A percentile compares a stretch with the other conserved stretches of the same genome.
Evolutionary conservation across 306 rosid genomes (phyloP).

Genomic region (Vachellia pachyceras): DNA sequence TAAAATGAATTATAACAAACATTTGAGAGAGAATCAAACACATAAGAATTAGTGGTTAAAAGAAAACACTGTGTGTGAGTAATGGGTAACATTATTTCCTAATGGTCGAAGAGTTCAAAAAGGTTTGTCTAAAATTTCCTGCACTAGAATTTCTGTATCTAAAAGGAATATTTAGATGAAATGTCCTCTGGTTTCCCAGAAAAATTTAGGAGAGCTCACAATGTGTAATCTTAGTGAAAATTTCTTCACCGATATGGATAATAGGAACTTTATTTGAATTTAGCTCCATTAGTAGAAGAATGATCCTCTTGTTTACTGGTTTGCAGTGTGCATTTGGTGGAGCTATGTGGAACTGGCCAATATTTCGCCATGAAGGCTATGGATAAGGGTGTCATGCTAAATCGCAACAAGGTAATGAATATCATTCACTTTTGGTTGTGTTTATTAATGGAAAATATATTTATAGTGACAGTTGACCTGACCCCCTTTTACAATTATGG

Average conservation of each 20-base stretch:
- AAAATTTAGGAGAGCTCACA: too few species aligned
- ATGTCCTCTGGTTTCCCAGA: too few species aligned
- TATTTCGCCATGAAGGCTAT: conserved; percentile 95
- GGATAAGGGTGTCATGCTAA: conserved; percentile 92
- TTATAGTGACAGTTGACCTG: conserved; percentile 26
- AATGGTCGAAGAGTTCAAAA: too few species aligned
- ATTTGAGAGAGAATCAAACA: not conserved
- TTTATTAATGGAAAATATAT: not conserved
- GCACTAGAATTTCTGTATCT: too few species aligned
- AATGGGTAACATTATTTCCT: too few species aligned
- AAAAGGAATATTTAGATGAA: too few species aligned
- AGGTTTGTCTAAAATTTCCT: too few species aligned
- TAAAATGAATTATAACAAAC: conserved; percentile 21
- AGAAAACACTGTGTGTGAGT: not conserved
- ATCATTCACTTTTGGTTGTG: not conserved
- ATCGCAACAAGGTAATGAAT: conserved; percentile 82
- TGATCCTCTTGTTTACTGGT: conserved; percentile 8
- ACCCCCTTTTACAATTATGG: conserved; percentile 23
- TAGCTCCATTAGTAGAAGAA: not conserved
- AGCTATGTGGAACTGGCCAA: conserved; percentile 75
- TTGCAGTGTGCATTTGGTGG: conserved; percentile 93
- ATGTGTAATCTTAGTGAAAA: too few species aligned
- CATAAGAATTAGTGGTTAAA: not conserved
- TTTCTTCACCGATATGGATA: not conserved
- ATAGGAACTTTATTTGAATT: not conserved